A percentile compares a stretch with the other conserved stretches of the same genome.
Conservation (phyloP, 2,329 filamentous ascomycete species). For the Penicillium sp. region DNA sequence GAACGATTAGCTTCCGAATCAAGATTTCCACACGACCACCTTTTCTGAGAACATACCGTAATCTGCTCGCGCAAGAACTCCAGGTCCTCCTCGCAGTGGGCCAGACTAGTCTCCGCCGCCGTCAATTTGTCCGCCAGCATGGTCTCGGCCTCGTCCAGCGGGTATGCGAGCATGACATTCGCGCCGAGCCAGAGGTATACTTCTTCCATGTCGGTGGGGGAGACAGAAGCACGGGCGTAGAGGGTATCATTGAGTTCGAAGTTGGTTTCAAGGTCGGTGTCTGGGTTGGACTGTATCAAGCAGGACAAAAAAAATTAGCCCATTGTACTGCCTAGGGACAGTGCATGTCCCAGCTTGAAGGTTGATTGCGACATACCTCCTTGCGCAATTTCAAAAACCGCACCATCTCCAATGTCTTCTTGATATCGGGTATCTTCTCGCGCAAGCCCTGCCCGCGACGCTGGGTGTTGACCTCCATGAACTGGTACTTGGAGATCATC, state of each 20-base stretch:
- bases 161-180: conserved; percentile 97
- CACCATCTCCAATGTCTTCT: conserved; percentile 92
- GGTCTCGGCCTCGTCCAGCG: conserved; percentile 80
- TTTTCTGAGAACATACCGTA: conserved; percentile 63
- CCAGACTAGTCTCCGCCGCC: conserved; percentile 76
- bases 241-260: conserved; percentile 97
- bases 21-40: background rate
- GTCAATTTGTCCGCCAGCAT: conserved; percentile 76
- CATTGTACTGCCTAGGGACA: background rate
- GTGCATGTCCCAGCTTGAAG: too few species aligned
- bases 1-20: background rate
- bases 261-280: conserved; percentile 76
- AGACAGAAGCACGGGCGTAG: conserved; percentile 83
- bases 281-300: conserved; percentile 38
- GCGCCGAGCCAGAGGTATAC: conserved; percentile 98
- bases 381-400: conserved; percentile 77
- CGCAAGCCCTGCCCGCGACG: conserved; percentile 77
- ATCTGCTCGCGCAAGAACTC: conserved; percentile 97
- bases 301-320: background rate
- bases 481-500: conserved; percentile 88
- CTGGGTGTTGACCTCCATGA: conserved; percentile 96
- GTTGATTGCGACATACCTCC: conserved; percentile 56
- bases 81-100: conserved; percentile 93
- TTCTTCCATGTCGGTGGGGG: conserved; percentile 72
- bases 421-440: conserved; percentile 96